These are phyloP conservation scores for Annona squamosa DNA, from an alignment of 164 flowering plant species.

Conservation along the genomic window DNA sequence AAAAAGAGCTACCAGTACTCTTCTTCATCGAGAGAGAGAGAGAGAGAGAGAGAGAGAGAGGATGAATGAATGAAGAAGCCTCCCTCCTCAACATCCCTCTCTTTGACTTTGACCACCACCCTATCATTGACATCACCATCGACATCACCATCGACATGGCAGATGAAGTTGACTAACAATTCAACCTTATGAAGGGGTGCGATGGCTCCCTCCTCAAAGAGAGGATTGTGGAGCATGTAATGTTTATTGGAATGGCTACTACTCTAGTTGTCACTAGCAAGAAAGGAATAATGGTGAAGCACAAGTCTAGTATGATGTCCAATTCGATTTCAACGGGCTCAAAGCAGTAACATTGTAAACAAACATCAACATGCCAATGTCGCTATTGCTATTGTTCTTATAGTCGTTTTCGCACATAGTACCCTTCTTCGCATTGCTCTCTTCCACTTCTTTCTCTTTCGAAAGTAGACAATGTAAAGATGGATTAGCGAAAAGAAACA, in stretches of 20 bases:
- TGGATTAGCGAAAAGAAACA: too few relatives aligned
- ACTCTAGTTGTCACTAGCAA: conserved; percentile 74
- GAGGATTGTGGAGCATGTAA: conserved; percentile 94
- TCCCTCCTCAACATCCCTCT: conserved; percentile 63
- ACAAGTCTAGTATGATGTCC: conserved; percentile 20
- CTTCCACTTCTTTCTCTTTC: too few relatives aligned
- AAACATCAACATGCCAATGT: too few relatives aligned
- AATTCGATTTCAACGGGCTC: background rate
- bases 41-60: conserved; percentile 23
- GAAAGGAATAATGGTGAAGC: conserved; percentile 52
- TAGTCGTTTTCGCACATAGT: too few relatives aligned
- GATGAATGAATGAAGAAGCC: conserved; percentile 41
- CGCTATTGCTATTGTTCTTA: too few relatives aligned
- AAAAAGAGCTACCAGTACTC: conserved; percentile 48
- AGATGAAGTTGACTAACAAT: conserved; percentile 67
- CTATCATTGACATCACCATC: conserved; percentile 68
- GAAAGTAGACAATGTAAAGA: too few relatives aligned
- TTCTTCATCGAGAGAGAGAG: conserved; percentile 55
- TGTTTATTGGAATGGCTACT: conserved; percentile 91
- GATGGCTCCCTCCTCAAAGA: conserved; percentile 86
- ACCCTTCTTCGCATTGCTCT: too few relatives aligned
- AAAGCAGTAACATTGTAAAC: too few relatives aligned
- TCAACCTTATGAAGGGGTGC: conserved; percentile 81
- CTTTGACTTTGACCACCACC: conserved; percentile 70
- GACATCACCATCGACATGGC: conserved; percentile 93